Conservation (phyloP, 2,329 filamentous ascomycete genomes). For the Mycosphaerella arachidis region DNA sequence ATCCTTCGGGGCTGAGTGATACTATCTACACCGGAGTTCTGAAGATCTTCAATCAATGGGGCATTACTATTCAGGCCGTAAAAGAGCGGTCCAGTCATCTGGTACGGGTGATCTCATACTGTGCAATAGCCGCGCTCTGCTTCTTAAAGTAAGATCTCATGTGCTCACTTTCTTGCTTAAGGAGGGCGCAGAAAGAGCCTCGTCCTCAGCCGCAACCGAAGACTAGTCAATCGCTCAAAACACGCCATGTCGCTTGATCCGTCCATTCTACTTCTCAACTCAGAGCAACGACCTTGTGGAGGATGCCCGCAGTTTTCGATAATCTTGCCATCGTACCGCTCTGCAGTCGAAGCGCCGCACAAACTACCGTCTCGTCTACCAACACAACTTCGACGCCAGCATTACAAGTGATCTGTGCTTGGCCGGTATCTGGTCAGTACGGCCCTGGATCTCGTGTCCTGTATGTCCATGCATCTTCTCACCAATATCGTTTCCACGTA, state of each 20-base stretch:
- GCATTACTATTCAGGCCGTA: background rate
- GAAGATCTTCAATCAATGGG: background rate
- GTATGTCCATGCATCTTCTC: slow-evolving; percentile 34
- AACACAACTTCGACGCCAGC: background rate
- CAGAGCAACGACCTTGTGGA: background rate
- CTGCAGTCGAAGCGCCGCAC: too few species aligned
- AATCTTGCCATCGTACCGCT: background rate
- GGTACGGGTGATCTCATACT: background rate
- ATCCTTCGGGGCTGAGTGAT: background rate
- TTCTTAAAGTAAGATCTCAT: background rate
- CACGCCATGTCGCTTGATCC: background rate
- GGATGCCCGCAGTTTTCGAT: background rate
- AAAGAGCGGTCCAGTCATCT: background rate
- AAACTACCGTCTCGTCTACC: background rate
- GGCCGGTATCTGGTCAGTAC: slow-evolving; percentile 56
- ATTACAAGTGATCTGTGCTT: slow-evolving; percentile 49
- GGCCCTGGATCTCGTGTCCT: slow-evolving; percentile 51
- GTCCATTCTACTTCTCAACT: background rate
- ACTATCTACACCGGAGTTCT: background rate
- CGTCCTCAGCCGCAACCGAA: background rate
- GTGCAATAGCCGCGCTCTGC: background rate
- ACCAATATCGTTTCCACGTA: background rate
- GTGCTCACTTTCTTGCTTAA: background rate
- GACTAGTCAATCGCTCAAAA: background rate
- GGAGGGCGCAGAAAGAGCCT: background rate